Evolutionary conservation across 148 eudicot species (phyloP).

Genomic region (Diospyros lotus): DNA sequence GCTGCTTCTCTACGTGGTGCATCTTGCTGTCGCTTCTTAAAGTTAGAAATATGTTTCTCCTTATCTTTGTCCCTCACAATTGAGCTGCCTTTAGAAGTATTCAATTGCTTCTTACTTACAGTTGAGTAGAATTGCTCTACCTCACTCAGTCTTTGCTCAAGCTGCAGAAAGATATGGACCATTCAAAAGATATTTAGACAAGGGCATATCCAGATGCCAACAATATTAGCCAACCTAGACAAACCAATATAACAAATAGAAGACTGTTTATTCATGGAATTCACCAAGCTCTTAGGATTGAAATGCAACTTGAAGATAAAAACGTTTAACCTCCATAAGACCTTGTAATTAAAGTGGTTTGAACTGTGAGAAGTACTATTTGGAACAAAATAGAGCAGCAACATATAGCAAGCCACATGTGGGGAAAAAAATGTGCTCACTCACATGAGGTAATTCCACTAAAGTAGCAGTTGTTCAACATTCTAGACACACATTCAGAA

Average conservation of each 20-base stretch:
- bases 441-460: no score
- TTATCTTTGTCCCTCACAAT: conserved; percentile 56
- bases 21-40: conserved; percentile 52
- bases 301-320: background rate
- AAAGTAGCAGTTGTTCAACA: no score
- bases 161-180: conserved; percentile 33
- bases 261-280: background rate
- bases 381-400: background rate
- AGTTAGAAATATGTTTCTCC: conserved; percentile 35
- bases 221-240: background rate
- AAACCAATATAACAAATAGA: background rate
- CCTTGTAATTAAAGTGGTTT: background rate
- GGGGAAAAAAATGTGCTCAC: no score
- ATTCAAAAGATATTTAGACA: background rate
- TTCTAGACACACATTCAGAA: no score
- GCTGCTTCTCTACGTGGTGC: conserved; percentile 44
- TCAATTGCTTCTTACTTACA: conserved; percentile 37
- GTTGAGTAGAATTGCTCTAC: conserved; percentile 61
- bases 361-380: no score
- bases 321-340: background rate
- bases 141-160: conserved; percentile 63
- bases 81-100: conserved; percentile 53
- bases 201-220: background rate
- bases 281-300: background rate
- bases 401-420: no score